Percentiles rank a stretch among this genome's conserved stretches.
Evolutionary conservation across 495 filamentous ascomycete species (phyloP).

Genomic region (Trichoderma reesei): DNA sequence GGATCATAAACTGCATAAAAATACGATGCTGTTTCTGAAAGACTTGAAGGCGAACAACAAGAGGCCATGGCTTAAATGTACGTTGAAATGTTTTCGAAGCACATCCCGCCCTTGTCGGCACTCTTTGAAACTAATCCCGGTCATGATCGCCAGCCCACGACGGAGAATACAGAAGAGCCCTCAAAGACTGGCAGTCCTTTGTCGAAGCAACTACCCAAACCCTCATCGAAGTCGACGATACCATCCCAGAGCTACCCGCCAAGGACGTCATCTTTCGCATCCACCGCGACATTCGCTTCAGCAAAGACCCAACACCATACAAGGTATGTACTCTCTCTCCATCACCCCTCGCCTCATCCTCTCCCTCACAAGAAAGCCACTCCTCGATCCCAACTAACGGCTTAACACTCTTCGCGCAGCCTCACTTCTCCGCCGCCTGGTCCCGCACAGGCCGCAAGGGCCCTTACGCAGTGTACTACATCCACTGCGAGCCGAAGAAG

Average conservation of each 20-base stretch:
- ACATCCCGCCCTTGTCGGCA: too few relatives aligned
- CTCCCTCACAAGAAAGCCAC: conserved; percentile 10
- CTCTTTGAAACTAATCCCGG: too few relatives aligned
- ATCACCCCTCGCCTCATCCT: neutral
- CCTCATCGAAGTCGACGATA: conserved; percentile 60
- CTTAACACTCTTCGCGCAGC: conserved; percentile 35
- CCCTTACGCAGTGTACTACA: conserved; percentile 76
- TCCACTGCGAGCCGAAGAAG: conserved; percentile 33
- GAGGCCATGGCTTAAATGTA: conserved; percentile 72
- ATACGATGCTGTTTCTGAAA: conserved; percentile 67
- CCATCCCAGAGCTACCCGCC: conserved; percentile 70
- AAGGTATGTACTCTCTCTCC: conserved; percentile 47
- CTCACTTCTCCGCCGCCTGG: conserved; percentile 77
- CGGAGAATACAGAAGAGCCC: conserved; percentile 60
- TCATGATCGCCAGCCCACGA: conserved; percentile 74
- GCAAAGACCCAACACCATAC: conserved; percentile 72
- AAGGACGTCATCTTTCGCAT: conserved; percentile 84
- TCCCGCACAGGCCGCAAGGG: conserved; percentile 79
- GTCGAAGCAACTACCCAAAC: conserved; percentile 58
- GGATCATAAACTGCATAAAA: conserved; percentile 64
- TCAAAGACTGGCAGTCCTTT: conserved; percentile 71
- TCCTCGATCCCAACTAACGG: too few relatives aligned
- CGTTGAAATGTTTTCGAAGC: too few relatives aligned
- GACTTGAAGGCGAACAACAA: conserved; percentile 74
- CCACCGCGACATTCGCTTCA: conserved; percentile 72